Conservation (phyloP, 768 basidiomycete genomes). For the Boletus patriciae region DNA sequence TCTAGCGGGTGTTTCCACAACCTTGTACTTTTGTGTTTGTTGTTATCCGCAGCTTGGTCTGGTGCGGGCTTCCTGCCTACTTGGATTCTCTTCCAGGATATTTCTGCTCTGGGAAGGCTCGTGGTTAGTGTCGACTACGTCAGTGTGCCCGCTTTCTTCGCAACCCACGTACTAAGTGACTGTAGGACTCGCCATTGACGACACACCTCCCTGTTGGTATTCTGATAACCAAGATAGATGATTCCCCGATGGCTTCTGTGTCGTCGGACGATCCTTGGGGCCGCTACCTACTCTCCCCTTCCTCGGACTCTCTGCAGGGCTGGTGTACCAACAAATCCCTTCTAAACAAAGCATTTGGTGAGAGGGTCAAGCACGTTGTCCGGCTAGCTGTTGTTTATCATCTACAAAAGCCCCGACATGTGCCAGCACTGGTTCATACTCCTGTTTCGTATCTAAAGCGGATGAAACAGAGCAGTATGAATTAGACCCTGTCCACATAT, state of each 20-base stretch:
- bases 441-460: conserved; percentile 48
- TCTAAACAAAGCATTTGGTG: conserved; percentile 28
- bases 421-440: conserved; percentile 2
- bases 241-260: conserved; percentile 43
- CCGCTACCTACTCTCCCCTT: conserved; percentile 38
- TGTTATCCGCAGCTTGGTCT: conserved; percentile 39
- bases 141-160: conserved; percentile 23
- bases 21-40: conserved; percentile 53
- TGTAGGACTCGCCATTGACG: conserved; percentile 62
- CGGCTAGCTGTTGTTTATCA: not conserved
- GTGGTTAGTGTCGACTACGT: conserved; percentile 58
- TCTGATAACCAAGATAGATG: conserved; percentile 66
- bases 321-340: conserved; percentile 58
- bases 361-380: not conserved
- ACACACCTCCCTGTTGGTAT: conserved; percentile 55
- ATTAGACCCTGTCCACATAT: conserved; percentile 56
- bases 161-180: conserved; percentile 5
- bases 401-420: conserved; percentile 11
- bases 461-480: conserved; percentile 42
- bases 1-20: conserved; percentile 83
- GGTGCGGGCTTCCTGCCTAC: conserved; percentile 31
- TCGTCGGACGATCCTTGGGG: conserved; percentile 45
- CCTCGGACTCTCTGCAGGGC: conserved; percentile 36
- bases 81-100: conserved; percentile 50
- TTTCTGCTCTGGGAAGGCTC: conserved; percentile 50